Evolutionary conservation across 495 filamentous ascomycete genomes (phyloP), one percentile per base, ranked within the genome.

Genomic region (Tuber indicum): DNA sequence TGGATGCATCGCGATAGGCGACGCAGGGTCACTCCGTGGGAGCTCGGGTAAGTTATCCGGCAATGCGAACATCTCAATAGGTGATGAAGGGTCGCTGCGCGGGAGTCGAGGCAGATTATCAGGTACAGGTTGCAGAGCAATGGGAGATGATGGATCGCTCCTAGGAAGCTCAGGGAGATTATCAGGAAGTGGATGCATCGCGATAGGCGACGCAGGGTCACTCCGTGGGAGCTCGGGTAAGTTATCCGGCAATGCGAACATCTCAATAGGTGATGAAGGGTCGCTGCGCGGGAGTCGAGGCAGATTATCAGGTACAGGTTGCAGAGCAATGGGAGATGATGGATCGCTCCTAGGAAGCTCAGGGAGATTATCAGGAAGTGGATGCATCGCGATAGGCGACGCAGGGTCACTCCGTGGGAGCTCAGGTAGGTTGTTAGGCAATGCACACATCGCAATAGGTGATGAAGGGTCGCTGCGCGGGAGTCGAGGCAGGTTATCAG

Each of bases 21-120:
- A 70, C n/a, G 62, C 45, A 66, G 62, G 76, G 41, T 70, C 71
- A 36, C 62, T 75, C 43, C 8, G 2, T 14, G 81, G 76, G 21
- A 81, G 75, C 47, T 70, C 36, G 32, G 77, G 81, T 21, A 79
- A 42, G 62, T 77, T 72, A 8, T 71, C 72, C 8, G 72, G 71
- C 8, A 69, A 3, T 39, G 71, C 19, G 19, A 41, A 16, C 47
- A 72, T 26, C 10, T 19, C n/a, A 44, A 39, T 32, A 36, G 70
- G 76, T 6, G 76, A 72, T 2, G 72, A 70, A 62, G 46, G 44
- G 41, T 52, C 26, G 41, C 47, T 75, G 42, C 10, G 49, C 17
- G 79, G 79, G 10, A 77, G 43, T 46, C 43, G 39, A 44, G 81
- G 77, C 19, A 82, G 72, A 36, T 44, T 71, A 1, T 58, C 52